phyloP scores from a whole-genome alignment of 2,329 filamentous ascomycete genomes.

The Geosmithia flava region DNA sequence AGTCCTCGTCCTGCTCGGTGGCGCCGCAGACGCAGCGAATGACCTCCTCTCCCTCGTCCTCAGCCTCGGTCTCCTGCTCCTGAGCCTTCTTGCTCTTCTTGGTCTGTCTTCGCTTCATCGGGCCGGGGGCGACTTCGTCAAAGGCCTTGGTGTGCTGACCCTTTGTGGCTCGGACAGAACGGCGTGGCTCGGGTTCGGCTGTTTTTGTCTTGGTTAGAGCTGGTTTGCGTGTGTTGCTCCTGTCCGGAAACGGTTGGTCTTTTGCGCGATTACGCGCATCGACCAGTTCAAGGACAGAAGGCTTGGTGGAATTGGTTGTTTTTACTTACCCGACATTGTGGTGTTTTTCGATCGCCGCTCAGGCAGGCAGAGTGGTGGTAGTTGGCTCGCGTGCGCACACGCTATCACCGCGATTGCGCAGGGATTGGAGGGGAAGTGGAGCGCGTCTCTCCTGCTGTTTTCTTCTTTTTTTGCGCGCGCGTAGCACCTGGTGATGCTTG shows the following conservation, averaged over 20 bases:
- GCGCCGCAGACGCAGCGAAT: slow-evolving; percentile 92
- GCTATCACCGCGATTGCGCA: background rate
- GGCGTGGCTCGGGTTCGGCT: slow-evolving; percentile 63
- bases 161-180: slow-evolving; percentile 92
- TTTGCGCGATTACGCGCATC: background rate
- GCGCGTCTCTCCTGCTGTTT: background rate
- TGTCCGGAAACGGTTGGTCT: background rate
- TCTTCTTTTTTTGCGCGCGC: background rate
- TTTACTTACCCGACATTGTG: slow-evolving; percentile 23
- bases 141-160: slow-evolving; percentile 87
- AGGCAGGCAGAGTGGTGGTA: background rate
- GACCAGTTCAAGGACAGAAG: background rate
- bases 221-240: background rate
- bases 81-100: slow-evolving; percentile 47
- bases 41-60: slow-evolving; percentile 47
- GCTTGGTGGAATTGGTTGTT: slow-evolving; percentile 4
- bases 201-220: slow-evolving; percentile 2
- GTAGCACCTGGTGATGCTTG: background rate
- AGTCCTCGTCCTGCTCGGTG: slow-evolving; percentile 73
- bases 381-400: background rate
- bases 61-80: slow-evolving; percentile 37
- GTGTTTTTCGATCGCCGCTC: background rate
- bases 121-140: slow-evolving; percentile 54
- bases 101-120: slow-evolving; percentile 38
- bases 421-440: background rate